A percentile compares a stretch with the other conserved stretches of the same genome.
Conservation (phyloP, 106 monocot species). For the Gastrodia elata region DNA sequence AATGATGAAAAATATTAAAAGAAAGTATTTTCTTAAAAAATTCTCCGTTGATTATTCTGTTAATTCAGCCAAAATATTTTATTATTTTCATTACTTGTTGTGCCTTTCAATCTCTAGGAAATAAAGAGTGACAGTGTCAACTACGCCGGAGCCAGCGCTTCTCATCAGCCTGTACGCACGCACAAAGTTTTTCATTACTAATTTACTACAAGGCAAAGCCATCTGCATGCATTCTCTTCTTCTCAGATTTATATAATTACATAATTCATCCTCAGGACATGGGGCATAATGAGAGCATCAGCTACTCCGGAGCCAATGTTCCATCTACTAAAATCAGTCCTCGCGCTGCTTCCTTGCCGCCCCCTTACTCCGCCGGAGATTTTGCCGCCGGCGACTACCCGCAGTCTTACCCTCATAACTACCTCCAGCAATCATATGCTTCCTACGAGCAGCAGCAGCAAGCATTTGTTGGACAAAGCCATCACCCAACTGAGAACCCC, state of each 20-base stretch:
- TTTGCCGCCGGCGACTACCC: slow-evolving; percentile 19
- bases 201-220: background rate
- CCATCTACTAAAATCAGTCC: slow-evolving; percentile 10
- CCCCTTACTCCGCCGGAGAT: slow-evolving; percentile 20
- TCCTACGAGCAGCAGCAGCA: slow-evolving; percentile 16
- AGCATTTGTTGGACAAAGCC: slow-evolving; percentile 23
- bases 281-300: slow-evolving; percentile 5
- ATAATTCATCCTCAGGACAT: background rate
- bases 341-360: slow-evolving; percentile 9
- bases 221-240: background rate
- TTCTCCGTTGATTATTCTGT: too few relatives aligned
- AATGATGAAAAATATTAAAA: too few relatives aligned
- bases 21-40: too few relatives aligned
- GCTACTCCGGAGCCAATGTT: slow-evolving; percentile 5
- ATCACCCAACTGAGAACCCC: slow-evolving; percentile 4
- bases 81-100: too few relatives aligned
- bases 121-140: slow-evolving; percentile 38
- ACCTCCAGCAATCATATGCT: slow-evolving; percentile 25
- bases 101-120: slow-evolving; percentile 22
- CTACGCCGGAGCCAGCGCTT: slow-evolving; percentile 13
- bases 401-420: slow-evolving; percentile 22
- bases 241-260: background rate
- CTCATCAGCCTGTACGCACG: slow-evolving; percentile 24
- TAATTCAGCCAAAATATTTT: too few relatives aligned
- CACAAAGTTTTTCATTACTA: background rate